A percentile compares a stretch with the other conserved stretches of the same genome.
These are phyloP conservation scores for Umbelopsis sp. DNA, from an alignment of 371 early-diverging fungal species.

Conservation along the genomic window DNA sequence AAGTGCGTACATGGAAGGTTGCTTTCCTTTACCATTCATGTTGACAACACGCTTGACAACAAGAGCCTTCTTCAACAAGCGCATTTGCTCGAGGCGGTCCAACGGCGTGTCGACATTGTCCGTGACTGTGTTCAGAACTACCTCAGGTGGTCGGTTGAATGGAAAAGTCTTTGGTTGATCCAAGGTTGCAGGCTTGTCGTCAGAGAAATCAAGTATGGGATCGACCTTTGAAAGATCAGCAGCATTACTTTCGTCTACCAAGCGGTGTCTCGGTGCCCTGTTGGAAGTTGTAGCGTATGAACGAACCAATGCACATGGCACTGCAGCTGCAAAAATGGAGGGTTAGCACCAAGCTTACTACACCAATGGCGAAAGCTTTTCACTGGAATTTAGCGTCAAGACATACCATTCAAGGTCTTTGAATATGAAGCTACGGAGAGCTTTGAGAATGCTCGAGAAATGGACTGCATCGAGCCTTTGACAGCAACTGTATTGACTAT, in stretches of 20 bases:
- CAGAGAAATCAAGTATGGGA: constrained; percentile 44
- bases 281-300: constrained; percentile 33
- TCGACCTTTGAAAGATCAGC: constrained; percentile 50
- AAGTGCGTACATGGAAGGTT: constrained; percentile 84
- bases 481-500: not conserved
- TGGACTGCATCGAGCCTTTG: constrained; percentile 30
- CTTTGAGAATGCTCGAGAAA: constrained; percentile 35
- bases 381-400: too few species aligned
- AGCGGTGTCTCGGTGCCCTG: not conserved
- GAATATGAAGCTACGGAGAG: constrained; percentile 26
- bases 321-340: not conserved
- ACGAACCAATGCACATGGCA: constrained; percentile 23
- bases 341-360: too few species aligned
- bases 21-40: constrained; percentile 87
- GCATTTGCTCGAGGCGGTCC: constrained; percentile 31
- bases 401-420: constrained; percentile 18
- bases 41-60: constrained; percentile 81
- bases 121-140: constrained; percentile 41
- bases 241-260: constrained; percentile 26
- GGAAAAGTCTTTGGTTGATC: constrained; percentile 44
- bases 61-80: constrained; percentile 73
- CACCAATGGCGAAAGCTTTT: not conserved
- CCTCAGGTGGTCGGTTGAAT: constrained; percentile 45
- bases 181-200: constrained; percentile 29
- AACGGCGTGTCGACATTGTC: constrained; percentile 50